Base-by-base conservation (phyloP, 768 basidiomycete species). In the Pleurotus djamor region DNA sequence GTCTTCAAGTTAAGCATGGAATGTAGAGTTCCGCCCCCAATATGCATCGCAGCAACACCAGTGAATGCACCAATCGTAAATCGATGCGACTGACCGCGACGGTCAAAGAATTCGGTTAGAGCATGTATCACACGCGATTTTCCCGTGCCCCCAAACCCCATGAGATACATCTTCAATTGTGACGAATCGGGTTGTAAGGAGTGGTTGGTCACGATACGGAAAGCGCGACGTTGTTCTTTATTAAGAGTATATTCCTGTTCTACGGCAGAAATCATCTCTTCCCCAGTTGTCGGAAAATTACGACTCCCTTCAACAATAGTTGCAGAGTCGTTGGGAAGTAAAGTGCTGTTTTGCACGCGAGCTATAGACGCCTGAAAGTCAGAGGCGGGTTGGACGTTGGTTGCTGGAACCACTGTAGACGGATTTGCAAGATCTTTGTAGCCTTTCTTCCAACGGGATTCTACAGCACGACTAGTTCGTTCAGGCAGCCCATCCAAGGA, bases 111-210 rank as follows among this genome's bases (percentile, higher is more conserved):
- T 1, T 68, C 65, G 21, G 63, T 64, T 1, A 80, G 13, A 0
- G 76, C 74, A 41, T 71, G 60, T 1, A 81, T 72, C 1, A 80
- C 74, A 13, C 68, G 55, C 0, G 73, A 74, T 65, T 80, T 82
- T 0, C 80, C 79, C 1, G 79, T 80, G 1, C 79, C 79, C 5
- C 74, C 77, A 1, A 77, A 57, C 0, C 79, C 79, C 2, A 63
- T 65, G 0, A 81, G 10, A 21, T 70, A 74, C 75, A 79, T 74
- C 0, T 65, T 54, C 4, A 79, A 57, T 3, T 66, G 70, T 5
- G 63, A 47, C 2, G 49, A 16, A 5, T 64, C 12, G 7, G 10
- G 32, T 6, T 59, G 28, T 5, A 64, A 12, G 35, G 61, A 64
- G 48, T 77, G 74, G 0, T 68, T 41, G 5, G 65, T 62, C 7